Conservation (phyloP, 2,329 filamentous ascomycete genomes). For the Alternaria gansuensis region DNA sequence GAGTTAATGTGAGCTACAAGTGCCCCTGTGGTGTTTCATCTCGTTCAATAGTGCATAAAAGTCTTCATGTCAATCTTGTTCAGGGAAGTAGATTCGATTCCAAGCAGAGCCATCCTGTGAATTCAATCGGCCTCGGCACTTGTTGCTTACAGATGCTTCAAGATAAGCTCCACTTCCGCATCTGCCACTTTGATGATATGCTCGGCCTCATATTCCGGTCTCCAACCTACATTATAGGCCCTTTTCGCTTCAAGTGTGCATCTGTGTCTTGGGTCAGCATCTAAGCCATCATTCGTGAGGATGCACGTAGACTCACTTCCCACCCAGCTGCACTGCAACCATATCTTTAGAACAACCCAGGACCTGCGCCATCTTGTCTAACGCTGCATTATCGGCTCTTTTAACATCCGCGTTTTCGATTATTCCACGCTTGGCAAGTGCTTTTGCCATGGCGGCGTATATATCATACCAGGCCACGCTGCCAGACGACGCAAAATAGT, state of each 20-base stretch:
- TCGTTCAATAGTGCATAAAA: not conserved
- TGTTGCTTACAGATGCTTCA: slow-evolving; percentile 26
- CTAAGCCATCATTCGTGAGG: not conserved
- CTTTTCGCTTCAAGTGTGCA: slow-evolving; percentile 57
- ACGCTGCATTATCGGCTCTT: slow-evolving; percentile 47
- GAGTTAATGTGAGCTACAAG: not conserved
- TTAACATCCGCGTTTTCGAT: slow-evolving; percentile 53
- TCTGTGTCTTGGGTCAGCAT: slow-evolving; percentile 35
- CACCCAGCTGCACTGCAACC: slow-evolving; percentile 53
- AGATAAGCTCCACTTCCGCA: slow-evolving; percentile 59
- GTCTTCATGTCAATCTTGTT: not conserved
- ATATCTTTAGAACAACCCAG: not conserved
- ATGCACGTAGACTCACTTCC: slow-evolving; percentile 49
- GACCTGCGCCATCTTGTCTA: slow-evolving; percentile 54
- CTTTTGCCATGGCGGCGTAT: slow-evolving; percentile 58
- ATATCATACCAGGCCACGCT: slow-evolving; percentile 62
- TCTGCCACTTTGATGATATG: slow-evolving; percentile 60
- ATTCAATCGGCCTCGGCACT: not conserved
- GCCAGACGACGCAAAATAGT: slow-evolving; percentile 62
- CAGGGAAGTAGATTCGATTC: not conserved
- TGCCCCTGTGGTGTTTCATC: not conserved
- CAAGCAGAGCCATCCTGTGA: not conserved
- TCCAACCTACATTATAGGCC: slow-evolving; percentile 59
- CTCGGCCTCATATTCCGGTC: slow-evolving; percentile 53
- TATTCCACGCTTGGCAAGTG: slow-evolving; percentile 53